Evolutionary conservation across 2,329 filamentous ascomycete genomes (phyloP).

Genomic region (Sporothrix humicola): DNA sequence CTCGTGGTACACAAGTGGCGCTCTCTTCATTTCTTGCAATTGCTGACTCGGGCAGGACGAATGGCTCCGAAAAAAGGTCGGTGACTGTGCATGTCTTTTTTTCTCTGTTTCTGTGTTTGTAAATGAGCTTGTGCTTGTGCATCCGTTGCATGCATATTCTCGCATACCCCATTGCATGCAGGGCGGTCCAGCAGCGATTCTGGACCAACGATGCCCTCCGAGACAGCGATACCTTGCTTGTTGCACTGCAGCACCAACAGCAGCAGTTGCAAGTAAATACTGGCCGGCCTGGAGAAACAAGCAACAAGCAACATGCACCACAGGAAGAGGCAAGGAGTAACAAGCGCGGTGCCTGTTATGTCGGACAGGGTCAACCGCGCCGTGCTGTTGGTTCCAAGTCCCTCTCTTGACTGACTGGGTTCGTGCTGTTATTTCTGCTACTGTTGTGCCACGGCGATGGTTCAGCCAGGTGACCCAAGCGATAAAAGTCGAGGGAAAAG

Average conservation of each 20-base stretch:
- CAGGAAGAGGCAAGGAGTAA: background rate
- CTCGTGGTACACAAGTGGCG: background rate
- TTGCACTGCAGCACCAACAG: constrained; percentile 11
- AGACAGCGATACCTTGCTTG: background rate
- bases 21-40: background rate
- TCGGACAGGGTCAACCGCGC: background rate
- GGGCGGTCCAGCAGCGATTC: constrained; percentile 10
- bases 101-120: background rate
- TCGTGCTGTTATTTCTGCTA: too few relatives aligned
- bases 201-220: constrained; percentile 11
- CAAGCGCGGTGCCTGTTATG: constrained; percentile 11
- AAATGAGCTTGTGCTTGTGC: too few relatives aligned
- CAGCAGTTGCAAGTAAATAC: background rate
- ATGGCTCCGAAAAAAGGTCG: background rate
- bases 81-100: background rate
- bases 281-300: too few relatives aligned
- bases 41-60: background rate
- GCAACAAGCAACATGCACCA: too few relatives aligned
- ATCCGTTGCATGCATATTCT: background rate
- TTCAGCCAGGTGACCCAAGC: background rate
- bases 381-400: constrained; percentile 3
- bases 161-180: constrained; percentile 7
- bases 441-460: background rate
- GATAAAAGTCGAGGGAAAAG: background rate
- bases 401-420: background rate